Evolutionary conservation across 140 eudicot genomes (phyloP).

Genomic region (Bidens hawaiensis): DNA sequence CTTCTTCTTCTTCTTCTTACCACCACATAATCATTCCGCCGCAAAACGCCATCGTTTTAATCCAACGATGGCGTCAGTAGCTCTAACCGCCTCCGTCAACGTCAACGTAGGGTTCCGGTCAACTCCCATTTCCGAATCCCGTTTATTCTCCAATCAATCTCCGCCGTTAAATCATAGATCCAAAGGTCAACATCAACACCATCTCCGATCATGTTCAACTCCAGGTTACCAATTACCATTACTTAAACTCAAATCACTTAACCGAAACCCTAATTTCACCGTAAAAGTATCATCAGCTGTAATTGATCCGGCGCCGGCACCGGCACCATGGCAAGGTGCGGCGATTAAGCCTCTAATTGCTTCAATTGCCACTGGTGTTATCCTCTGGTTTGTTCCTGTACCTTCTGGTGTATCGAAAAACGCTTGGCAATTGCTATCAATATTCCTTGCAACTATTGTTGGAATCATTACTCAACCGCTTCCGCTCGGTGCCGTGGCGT

Average conservation of each 20-base stretch:
- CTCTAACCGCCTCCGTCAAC: no score
- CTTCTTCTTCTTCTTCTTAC: not conserved
- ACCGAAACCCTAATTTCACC: no score
- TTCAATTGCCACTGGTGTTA: constrained; percentile 71
- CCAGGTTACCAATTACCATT: not conserved
- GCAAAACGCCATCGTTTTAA: constrained; percentile 31
- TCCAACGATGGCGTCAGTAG: no score
- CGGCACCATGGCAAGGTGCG: constrained; percentile 74
- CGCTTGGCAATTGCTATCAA: no score
- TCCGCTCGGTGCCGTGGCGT: constrained; percentile 89
- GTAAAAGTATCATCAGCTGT: constrained; percentile 27
- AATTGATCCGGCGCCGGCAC: constrained; percentile 39
- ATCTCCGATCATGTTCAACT: constrained; percentile 19
- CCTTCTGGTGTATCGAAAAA: constrained; percentile 93
- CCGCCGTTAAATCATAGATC: constrained; percentile 22
- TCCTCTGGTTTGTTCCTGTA: constrained; percentile 74
- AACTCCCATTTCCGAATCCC: constrained; percentile 13
- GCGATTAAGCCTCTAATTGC: constrained; percentile 62
- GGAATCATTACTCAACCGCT: no score
- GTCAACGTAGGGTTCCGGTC: constrained; percentile 47
- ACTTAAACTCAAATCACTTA: no score
- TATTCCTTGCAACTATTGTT: no score
- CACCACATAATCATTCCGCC: constrained; percentile 2
- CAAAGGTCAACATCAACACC: constrained; percentile 18
- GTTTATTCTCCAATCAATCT: constrained; percentile 18